Percentiles rank a stretch among this genome's conserved stretches.
These are phyloP conservation scores for Cunninghamia lanceolata DNA, from an alignment of 75 land plant genomes.

Conservation along the genomic window DNA sequence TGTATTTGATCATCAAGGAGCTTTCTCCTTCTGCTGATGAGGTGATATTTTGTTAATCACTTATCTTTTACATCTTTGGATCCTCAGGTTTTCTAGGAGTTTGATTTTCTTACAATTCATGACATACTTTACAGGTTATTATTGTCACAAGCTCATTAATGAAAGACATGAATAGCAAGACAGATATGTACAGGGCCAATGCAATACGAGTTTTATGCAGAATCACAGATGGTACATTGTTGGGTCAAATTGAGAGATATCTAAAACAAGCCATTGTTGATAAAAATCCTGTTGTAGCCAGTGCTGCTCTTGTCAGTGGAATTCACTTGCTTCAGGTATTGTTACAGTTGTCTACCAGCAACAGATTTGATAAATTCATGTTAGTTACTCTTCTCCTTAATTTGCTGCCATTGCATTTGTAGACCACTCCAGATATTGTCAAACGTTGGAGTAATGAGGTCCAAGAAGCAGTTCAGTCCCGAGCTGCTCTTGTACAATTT, in stretches of 20 bases:
- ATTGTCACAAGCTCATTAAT: conserved; percentile 97
- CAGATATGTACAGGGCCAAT: conserved; percentile 94
- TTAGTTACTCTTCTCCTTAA: neutral
- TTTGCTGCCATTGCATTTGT: conserved; percentile 6
- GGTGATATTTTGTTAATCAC: conserved; percentile 27
- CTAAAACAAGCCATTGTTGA: conserved; percentile 98
- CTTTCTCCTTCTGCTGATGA: conserved; percentile 93
- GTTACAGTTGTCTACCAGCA: neutral
- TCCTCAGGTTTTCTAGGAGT: neutral
- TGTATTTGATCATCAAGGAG: conserved; percentile 95
- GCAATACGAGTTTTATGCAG: conserved; percentile 93
- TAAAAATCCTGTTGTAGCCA: conserved; percentile 95
- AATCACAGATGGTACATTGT: conserved; percentile 89
- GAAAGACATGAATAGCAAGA: conserved; percentile 99
- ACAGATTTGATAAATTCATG: neutral
- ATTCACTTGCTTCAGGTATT: conserved; percentile 87
- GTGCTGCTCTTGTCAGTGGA: conserved; percentile 99
- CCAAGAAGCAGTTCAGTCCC: conserved; percentile 96
- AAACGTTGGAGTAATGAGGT: conserved; percentile 99
- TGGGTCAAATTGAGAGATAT: conserved; percentile 95
- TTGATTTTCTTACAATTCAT: conserved; percentile 6
- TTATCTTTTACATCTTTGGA: neutral
- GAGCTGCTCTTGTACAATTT: conserved; percentile 94
- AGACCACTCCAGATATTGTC: conserved; percentile 96
- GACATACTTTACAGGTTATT: conserved; percentile 61